Evolutionary conservation across 1,139 yeast genomes (phyloP).

Genomic region (Geotrichum bryndzae): DNA sequence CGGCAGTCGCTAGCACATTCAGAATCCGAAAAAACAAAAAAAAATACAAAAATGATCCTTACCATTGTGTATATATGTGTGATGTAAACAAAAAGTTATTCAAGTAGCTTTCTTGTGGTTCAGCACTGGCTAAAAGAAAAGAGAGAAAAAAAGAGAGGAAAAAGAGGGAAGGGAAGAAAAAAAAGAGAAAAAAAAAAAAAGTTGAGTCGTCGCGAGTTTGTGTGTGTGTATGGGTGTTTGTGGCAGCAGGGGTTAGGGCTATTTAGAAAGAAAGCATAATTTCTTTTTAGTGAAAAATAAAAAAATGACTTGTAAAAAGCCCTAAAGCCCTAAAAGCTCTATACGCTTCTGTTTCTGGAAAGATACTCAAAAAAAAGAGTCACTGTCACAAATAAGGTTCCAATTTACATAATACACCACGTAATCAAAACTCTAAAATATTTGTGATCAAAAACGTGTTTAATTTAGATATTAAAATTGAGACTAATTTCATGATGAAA

Average conservation of each 20-base stretch:
- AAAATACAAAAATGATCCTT: not conserved
- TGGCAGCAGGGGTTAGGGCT: not conserved
- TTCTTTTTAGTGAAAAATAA: not conserved
- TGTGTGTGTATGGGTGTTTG: not conserved
- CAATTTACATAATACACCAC: not conserved
- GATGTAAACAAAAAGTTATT: constrained; percentile 7
- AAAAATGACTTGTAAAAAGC: not conserved
- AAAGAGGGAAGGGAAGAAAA: constrained; percentile 1
- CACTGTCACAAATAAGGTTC: not conserved
- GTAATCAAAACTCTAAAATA: not conserved
- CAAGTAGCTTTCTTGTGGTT: constrained; percentile 3
- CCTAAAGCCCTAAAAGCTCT: not conserved
- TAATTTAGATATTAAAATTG: not conserved
- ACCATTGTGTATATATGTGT: constrained; percentile 11
- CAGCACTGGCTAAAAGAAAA: constrained; percentile 6
- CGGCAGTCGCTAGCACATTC: not conserved
- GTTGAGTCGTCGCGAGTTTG: not conserved
- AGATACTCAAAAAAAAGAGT: not conserved
- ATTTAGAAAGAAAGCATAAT: not conserved
- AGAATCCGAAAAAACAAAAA: not conserved
- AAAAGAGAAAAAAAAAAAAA: constrained; percentile 1
- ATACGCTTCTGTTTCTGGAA: not conserved
- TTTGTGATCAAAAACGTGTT: not conserved
- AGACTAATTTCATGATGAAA: not conserved
- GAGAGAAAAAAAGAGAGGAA: not conserved